Percentiles rank a stretch among this genome's conserved stretches.
Conservation (phyloP, 371 early-diverging fungal genomes). For the Chytridiales sp. region DNA sequence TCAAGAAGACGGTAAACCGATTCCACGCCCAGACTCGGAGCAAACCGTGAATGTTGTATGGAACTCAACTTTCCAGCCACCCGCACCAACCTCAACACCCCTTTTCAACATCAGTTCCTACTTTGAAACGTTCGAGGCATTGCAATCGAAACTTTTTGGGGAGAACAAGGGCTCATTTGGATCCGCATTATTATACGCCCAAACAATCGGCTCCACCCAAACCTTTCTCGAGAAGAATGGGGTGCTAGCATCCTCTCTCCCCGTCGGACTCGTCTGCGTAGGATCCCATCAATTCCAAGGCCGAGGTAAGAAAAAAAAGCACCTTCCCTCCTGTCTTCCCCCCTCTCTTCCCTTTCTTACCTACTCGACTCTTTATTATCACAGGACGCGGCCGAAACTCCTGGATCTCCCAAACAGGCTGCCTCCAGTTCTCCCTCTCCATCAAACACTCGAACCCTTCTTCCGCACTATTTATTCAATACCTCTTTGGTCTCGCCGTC, state of each 20-base stretch:
- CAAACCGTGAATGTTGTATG: neutral
- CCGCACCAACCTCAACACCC: slow-evolving; percentile 5
- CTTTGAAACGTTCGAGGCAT: too few species aligned
- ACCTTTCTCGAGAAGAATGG: slow-evolving; percentile 85
- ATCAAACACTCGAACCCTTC: slow-evolving; percentile 62
- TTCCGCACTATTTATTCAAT: slow-evolving; percentile 85
- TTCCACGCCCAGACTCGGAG: neutral
- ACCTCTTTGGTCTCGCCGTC: slow-evolving; percentile 79
- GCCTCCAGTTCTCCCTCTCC: slow-evolving; percentile 81
- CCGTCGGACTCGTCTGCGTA: slow-evolving; percentile 74
- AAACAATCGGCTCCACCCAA: slow-evolving; percentile 82
- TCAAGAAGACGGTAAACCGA: neutral
- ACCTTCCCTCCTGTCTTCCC: neutral
- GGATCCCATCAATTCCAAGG: slow-evolving; percentile 79
- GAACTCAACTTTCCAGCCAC: neutral
- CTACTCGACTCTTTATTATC: neutral
- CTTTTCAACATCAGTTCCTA: slow-evolving; percentile 49
- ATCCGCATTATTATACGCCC: slow-evolving; percentile 70
- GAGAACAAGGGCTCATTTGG: too few species aligned
- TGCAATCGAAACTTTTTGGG: too few species aligned
- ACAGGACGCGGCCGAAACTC: slow-evolving; percentile 82
- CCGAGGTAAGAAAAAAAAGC: slow-evolving; percentile 47
- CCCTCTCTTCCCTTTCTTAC: neutral
- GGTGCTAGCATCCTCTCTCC: slow-evolving; percentile 61
- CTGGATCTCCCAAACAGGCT: slow-evolving; percentile 91